Conservation (phyloP, 2,329 filamentous ascomycete genomes). For the Xylariaceae sp. region DNA sequence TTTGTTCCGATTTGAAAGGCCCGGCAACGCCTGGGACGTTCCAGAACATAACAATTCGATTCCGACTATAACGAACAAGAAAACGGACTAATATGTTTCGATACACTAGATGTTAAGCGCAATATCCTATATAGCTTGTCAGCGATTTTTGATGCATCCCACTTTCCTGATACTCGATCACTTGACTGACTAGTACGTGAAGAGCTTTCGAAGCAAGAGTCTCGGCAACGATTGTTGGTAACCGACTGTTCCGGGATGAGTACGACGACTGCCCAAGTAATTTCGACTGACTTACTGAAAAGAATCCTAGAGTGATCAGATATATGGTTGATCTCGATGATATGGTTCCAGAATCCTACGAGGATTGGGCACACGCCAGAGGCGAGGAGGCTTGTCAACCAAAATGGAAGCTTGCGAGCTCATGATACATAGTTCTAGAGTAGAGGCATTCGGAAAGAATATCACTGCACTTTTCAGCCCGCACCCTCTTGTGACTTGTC, state of each 20-base stretch:
- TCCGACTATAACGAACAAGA: too few relatives aligned
- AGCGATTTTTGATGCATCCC: neutral
- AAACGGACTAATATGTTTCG: too few relatives aligned
- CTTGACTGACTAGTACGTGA: neutral
- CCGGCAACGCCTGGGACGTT: too few relatives aligned
- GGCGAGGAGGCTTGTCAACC: neutral
- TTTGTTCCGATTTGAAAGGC: too few relatives aligned
- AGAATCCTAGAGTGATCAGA: neutral
- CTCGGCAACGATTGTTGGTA: neutral
- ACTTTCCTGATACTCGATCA: neutral
- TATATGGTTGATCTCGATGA: neutral
- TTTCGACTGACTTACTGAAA: neutral
- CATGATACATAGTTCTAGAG: too few relatives aligned
- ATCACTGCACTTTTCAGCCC: too few relatives aligned
- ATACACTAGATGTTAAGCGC: neutral
- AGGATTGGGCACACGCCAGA: slow-evolving; percentile 4
- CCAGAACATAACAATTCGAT: too few relatives aligned
- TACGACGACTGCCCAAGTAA: neutral
- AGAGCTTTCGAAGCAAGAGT: slow-evolving; percentile 4
- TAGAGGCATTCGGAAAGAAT: too few relatives aligned
- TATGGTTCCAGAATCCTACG: slow-evolving; percentile 1
- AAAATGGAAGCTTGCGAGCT: neutral
- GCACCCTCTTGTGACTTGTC: too few relatives aligned
- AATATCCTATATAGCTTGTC: slow-evolving; percentile 3
- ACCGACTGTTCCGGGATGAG: neutral